Percentiles rank a stretch among this genome's conserved stretches.
Conservation (phyloP, 2,329 filamentous ascomycete species). For the Amauroascus verrucosus region DNA sequence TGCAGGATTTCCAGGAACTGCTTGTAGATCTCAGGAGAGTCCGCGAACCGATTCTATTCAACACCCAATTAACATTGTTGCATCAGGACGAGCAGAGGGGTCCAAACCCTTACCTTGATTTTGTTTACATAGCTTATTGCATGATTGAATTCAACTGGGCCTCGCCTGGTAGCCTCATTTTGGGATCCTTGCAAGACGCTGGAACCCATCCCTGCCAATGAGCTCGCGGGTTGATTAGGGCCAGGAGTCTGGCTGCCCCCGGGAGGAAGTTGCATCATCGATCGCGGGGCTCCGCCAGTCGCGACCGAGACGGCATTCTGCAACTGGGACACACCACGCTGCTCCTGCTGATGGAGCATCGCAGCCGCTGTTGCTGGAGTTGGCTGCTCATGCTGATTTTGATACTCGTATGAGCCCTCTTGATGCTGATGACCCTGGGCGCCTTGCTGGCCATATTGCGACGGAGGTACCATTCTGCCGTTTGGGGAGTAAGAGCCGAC, state of each 20-base stretch:
- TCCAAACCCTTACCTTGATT: conserved; percentile 71
- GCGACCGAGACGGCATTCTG: conserved; percentile 56
- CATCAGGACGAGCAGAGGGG: neutral
- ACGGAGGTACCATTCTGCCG: conserved; percentile 28
- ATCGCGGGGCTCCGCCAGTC: conserved; percentile 39
- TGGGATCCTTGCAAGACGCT: conserved; percentile 48
- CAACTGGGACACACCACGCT: conserved; percentile 55
- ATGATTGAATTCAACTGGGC: conserved; percentile 97
- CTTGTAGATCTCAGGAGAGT: conserved; percentile 97
- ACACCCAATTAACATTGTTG: neutral
- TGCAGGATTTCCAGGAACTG: conserved; percentile 97
- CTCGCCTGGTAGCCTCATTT: conserved; percentile 63
- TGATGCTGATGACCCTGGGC: conserved; percentile 32
- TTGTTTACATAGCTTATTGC: conserved; percentile 99
- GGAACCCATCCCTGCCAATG: conserved; percentile 49
- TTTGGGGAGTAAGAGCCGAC: conserved; percentile 34
- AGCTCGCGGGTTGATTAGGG: conserved; percentile 46
- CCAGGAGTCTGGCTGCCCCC: conserved; percentile 36
- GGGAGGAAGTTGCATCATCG: conserved; percentile 41
- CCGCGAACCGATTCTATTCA: conserved; percentile 80
- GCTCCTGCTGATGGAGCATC: conserved; percentile 52
- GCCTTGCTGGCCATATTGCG: conserved; percentile 30
- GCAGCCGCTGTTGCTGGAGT: conserved; percentile 37
- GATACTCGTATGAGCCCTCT: conserved; percentile 36
- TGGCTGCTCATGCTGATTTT: conserved; percentile 37